Evolutionary conservation across 495 filamentous ascomycete genomes (phyloP).

Genomic region (Xylaria cubensis): DNA sequence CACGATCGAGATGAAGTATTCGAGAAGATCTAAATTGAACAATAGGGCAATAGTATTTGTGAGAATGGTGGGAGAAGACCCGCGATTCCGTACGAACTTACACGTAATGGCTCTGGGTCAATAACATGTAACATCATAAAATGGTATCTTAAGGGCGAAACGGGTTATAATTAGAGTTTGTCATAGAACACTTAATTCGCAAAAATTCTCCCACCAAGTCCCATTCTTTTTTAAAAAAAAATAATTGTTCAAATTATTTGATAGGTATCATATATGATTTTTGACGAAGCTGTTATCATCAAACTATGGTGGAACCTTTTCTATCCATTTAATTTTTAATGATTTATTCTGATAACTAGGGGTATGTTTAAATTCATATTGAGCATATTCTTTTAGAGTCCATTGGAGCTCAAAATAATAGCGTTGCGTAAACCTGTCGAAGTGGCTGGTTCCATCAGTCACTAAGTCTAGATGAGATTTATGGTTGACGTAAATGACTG

Average conservation of each 20-base stretch:
- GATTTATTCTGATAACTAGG: too few relatives aligned
- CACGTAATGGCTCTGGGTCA: not conserved
- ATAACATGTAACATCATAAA: not conserved
- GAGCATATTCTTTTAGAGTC: not conserved
- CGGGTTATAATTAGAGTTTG: too few relatives aligned
- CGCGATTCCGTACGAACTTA: not conserved
- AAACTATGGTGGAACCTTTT: too few relatives aligned
- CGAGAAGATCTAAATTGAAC: not conserved
- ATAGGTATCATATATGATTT: too few relatives aligned
- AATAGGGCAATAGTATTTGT: not conserved
- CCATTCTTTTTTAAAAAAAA: too few relatives aligned
- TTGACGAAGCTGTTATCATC: too few relatives aligned
- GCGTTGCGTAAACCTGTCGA: not conserved
- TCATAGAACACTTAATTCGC: not conserved
- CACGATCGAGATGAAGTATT: not conserved
- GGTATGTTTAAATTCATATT: too few relatives aligned
- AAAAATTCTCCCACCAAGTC: too few relatives aligned
- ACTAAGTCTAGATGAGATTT: not conserved
- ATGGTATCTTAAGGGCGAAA: not conserved
- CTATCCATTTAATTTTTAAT: too few relatives aligned
- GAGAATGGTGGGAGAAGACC: not conserved
- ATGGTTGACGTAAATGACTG: not conserved
- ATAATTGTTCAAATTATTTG: too few relatives aligned
- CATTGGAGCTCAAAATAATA: not conserved
- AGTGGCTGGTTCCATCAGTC: not conserved